These are phyloP conservation scores for Diutina scorzettiae DNA, from an alignment of 1,139 yeast genomes.

Conservation along the genomic window DNA sequence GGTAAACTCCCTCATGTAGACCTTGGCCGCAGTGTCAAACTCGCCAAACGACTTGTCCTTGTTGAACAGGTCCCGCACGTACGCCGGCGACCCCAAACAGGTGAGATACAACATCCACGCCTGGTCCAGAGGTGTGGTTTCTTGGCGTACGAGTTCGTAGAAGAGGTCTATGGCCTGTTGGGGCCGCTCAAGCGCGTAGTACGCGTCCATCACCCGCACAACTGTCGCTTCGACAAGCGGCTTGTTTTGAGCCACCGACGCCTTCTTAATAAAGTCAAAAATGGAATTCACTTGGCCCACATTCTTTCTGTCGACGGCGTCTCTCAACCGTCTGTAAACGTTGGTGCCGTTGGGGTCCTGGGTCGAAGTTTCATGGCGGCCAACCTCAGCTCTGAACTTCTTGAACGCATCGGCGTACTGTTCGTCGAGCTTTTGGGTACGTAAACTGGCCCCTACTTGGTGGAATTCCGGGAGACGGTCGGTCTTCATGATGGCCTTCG, in stretches of 20 bases:
- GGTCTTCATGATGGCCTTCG: conserved; percentile 19
- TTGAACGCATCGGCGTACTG: conserved; percentile 11
- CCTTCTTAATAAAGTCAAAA: conserved; percentile 17
- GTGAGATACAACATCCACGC: conserved; percentile 29
- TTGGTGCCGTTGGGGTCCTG: conserved; percentile 23
- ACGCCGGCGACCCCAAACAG: conserved; percentile 24
- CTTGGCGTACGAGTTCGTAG: conserved; percentile 20
- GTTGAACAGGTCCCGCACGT: conserved; percentile 13
- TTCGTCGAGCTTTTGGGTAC: conserved; percentile 10
- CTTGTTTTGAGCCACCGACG: conserved; percentile 15
- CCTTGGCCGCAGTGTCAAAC: conserved; percentile 16
- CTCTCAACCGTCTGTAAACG: conserved; percentile 16
- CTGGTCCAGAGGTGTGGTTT: conserved; percentile 17
- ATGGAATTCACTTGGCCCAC: conserved; percentile 13
- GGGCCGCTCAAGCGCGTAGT: conserved; percentile 16
- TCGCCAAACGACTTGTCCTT: conserved; percentile 12
- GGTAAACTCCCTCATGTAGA: conserved; percentile 18
- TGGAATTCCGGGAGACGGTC: conserved; percentile 16
- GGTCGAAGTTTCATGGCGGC: conserved; percentile 10
- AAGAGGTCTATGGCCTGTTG: conserved; percentile 24
- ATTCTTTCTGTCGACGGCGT: conserved; percentile 14
- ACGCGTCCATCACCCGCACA: conserved; percentile 24
- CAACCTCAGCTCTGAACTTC: conserved; percentile 10
- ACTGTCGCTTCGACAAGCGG: conserved; percentile 21
- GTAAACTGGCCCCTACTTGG: conserved; percentile 13